Conservation (phyloP, 371 early-diverging fungal genomes). For the Mucor indicus region DNA sequence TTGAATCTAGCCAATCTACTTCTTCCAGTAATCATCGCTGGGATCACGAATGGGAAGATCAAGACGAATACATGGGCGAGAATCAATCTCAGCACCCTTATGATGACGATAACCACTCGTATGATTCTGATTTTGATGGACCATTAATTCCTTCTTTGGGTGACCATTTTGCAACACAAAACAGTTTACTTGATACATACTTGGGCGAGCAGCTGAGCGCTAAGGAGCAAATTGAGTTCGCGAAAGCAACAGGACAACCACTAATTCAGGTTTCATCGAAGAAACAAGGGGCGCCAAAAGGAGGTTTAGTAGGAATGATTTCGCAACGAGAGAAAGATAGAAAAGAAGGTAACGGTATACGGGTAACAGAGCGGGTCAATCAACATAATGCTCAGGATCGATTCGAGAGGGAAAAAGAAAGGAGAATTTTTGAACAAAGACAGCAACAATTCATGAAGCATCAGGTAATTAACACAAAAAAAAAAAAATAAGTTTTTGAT, state of each 20-base stretch:
- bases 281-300: slow-evolving; percentile 31
- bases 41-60: background rate
- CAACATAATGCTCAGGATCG: slow-evolving; percentile 32
- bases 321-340: slow-evolving; percentile 45
- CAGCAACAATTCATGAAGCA: slow-evolving; percentile 48
- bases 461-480: slow-evolving; percentile 25
- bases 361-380: slow-evolving; percentile 36
- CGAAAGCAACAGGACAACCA: slow-evolving; percentile 49
- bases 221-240: slow-evolving; percentile 49
- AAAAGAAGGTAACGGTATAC: slow-evolving; percentile 33
- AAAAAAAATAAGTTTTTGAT: background rate
- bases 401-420: slow-evolving; percentile 46
- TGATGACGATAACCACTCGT: slow-evolving; percentile 22
- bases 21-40: slow-evolving; percentile 9
- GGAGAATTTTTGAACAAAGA: slow-evolving; percentile 44
- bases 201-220: slow-evolving; percentile 44
- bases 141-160: slow-evolving; percentile 43
- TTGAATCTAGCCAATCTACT: slow-evolving; percentile 8
- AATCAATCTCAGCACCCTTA: slow-evolving; percentile 15
- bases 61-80: background rate
- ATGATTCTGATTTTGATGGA: slow-evolving; percentile 26
- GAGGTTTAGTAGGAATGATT: slow-evolving; percentile 47
- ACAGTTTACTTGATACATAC: slow-evolving; percentile 39
- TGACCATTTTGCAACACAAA: slow-evolving; percentile 50
- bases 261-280: slow-evolving; percentile 44